Base-by-base conservation (phyloP, 208 protist species). In the Crithidia sp. region DNA sequence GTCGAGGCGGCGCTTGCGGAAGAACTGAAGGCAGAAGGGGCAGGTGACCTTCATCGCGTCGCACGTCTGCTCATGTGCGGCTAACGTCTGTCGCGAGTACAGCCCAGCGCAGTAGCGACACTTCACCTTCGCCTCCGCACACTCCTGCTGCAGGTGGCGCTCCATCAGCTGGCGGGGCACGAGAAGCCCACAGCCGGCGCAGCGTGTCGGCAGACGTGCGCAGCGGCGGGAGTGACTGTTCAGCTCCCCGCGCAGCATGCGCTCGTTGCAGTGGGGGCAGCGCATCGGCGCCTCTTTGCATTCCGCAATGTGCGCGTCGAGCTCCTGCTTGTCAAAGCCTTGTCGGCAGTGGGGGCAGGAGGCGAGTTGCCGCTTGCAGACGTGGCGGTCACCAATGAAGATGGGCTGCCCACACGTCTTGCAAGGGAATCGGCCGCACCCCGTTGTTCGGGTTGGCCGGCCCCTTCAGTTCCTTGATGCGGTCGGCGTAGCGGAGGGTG, bases 401-500 rank as follows among this genome's bases (percentile, higher is more conserved):
- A 96, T 82, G 41, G 84, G 85, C 57, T 91, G 79, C 4, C 86
- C 88, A 65, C 87, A 94, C 55, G 84, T 90, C 41, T 68, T 79
- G 71, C 88, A 96, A 6, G 87, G 87, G 84, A 36, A 83, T 81
- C 37, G 87, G 88, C 41, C 72, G 65, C 52, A 91, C 40, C n/a
- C 76, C 58, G 57, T 66, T 72, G 55, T 74, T 68, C 28, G 67
- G 62, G 50, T 70, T 67, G 10, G 68, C n/a, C 6, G 77, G 67
- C 5, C 77, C 74, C 58, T 89, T 93, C 9, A 96, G 78, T 59
- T 96, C 95, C 63, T 98, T 98, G 9, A 98, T 96, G 69, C 97
- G 93, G 76, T 98, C 77, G 8, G 98, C 98, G 79, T 99, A 99
- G 41, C 98, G 89, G 9, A 99, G 82, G 5, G 98, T 99, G 87